Evolutionary conservation across 148 eudicot genomes (phyloP), one percentile per base, ranked within the genome.

Genomic region (Linanthus parryae): DNA sequence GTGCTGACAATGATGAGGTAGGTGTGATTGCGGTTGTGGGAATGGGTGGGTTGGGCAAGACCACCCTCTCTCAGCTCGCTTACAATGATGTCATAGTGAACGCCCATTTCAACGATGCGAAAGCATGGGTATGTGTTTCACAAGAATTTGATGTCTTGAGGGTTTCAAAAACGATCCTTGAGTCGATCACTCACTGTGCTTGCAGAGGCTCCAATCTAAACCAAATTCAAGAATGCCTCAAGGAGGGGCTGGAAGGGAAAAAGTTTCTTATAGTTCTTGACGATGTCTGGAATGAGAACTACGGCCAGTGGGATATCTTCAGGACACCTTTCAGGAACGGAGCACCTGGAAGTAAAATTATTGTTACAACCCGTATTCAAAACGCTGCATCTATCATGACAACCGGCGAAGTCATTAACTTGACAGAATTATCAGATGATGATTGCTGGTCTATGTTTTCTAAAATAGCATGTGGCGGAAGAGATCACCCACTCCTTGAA

Each of bases 41-140:
- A 10, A 51, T 65, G 11, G 70, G 64, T 5, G 70, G 70, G 15
- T 39, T 65, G 1, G 70, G 70, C 14, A 57, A 57, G 20, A 58
- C 70, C 0, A 65, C 70, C 5, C 46, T 65, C n/a, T 61, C 64
- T 20, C 52, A 58, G 25, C n/a, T 65, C n/a, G 64, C 28, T 8
- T 65, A 41, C 16, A 50, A 49, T 17, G 58, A 65, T 58, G 14
- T 23, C 2, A 50, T 14, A 18, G 52, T 58, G 8, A 23, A 10
- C 7, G 21, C 17, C 4, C 53, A 42, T 20, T 58, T 65, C 44
- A n/a, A n/a, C n/a, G 31, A 58, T 4, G 6, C 30, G 15, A 58
- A 41, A 18, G 36, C 52, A 7, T 58, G 64, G 70, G 63, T 44
- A n/a, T 58, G 30, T 2, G 70, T 58, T 8, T 50, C 19, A 9